phyloP scores from a whole-genome alignment of 2,329 filamentous ascomycete species.

The Daldinia sp. region DNA sequence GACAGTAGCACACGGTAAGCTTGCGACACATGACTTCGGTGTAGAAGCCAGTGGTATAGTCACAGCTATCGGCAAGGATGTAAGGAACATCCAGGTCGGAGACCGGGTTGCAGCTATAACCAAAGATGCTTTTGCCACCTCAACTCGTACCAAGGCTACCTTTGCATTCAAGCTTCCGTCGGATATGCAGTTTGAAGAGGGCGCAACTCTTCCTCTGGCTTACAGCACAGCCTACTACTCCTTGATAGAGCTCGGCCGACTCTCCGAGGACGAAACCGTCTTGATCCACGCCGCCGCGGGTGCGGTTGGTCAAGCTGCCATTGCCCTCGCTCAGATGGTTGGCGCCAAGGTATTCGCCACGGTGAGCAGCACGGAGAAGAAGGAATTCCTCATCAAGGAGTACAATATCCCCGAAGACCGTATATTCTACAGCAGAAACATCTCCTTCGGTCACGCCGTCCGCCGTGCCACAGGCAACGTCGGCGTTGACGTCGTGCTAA shows the following conservation, averaged over 20 bases:
- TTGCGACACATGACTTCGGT: constrained; percentile 40
- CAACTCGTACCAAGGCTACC: constrained; percentile 39
- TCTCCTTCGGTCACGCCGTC: constrained; percentile 40
- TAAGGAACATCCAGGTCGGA: constrained; percentile 41
- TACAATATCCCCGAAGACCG: constrained; percentile 40
- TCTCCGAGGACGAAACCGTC: constrained; percentile 41
- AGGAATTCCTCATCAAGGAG: constrained; percentile 43
- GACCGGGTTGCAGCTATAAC: constrained; percentile 50
- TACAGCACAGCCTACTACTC: constrained; percentile 44
- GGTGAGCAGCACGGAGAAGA: constrained; percentile 42
- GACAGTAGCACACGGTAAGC: constrained; percentile 43
- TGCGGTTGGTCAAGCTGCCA: constrained; percentile 45
- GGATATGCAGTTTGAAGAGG: constrained; percentile 43
- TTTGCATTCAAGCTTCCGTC: constrained; percentile 44
- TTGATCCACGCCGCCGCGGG: constrained; percentile 44
- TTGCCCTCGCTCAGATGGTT: constrained; percentile 43
- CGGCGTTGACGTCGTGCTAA: constrained; percentile 43
- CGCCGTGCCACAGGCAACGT: constrained; percentile 37
- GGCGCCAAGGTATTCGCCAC: constrained; percentile 44
- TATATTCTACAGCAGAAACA: constrained; percentile 44
- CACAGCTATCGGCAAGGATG: constrained; percentile 39
- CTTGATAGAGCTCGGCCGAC: constrained; percentile 40
- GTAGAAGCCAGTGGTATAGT: constrained; percentile 44
- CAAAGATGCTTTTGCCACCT: constrained; percentile 47
- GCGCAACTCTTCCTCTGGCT: constrained; percentile 42